These are phyloP conservation scores for Thymus mandschuricus DNA, from an alignment of 257 asterid species.

Conservation along the genomic window DNA sequence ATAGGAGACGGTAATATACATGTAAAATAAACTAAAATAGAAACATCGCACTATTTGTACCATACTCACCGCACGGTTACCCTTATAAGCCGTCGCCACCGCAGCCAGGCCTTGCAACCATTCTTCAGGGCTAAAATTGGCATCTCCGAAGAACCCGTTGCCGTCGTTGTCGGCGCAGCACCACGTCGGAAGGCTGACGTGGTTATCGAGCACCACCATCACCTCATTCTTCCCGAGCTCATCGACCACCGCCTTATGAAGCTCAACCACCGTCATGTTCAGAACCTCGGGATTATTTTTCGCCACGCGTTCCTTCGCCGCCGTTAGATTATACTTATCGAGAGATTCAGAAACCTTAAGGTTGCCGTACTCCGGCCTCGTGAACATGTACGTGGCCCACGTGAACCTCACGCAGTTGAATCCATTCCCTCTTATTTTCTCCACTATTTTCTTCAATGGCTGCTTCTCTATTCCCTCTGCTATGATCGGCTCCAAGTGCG, in stretches of 20 bases:
- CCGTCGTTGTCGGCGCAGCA: slow-evolving; percentile 62
- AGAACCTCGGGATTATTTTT: slow-evolving; percentile 51
- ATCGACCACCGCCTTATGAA: slow-evolving; percentile 52
- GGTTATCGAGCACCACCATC: slow-evolving; percentile 76
- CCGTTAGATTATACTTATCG: slow-evolving; percentile 36
- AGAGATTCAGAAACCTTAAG: slow-evolving; percentile 49
- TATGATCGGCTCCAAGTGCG: slow-evolving; percentile 62
- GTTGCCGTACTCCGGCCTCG: slow-evolving; percentile 43
- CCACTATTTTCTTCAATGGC: slow-evolving; percentile 40
- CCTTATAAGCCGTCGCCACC: slow-evolving; percentile 52
- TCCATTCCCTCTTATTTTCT: slow-evolving; percentile 41
- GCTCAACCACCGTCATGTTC: slow-evolving; percentile 43
- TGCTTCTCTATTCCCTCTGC: slow-evolving; percentile 68
- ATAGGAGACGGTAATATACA: too few species aligned
- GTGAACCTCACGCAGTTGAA: slow-evolving; percentile 80
- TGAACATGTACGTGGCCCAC: slow-evolving; percentile 69
- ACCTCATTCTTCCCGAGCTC: slow-evolving; percentile 47
- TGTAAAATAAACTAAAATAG: too few species aligned
- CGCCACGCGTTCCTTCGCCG: slow-evolving; percentile 48
- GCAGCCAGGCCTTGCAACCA: slow-evolving; percentile 55
- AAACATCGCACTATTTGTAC: too few species aligned
- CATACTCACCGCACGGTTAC: slow-evolving; percentile 42
- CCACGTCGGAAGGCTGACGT: slow-evolving; percentile 69
- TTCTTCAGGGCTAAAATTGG: slow-evolving; percentile 49
- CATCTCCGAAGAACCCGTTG: slow-evolving; percentile 80